Base-by-base conservation (phyloP, 139 green algal genomes). In the Chlamydomonas sp. region DNA sequence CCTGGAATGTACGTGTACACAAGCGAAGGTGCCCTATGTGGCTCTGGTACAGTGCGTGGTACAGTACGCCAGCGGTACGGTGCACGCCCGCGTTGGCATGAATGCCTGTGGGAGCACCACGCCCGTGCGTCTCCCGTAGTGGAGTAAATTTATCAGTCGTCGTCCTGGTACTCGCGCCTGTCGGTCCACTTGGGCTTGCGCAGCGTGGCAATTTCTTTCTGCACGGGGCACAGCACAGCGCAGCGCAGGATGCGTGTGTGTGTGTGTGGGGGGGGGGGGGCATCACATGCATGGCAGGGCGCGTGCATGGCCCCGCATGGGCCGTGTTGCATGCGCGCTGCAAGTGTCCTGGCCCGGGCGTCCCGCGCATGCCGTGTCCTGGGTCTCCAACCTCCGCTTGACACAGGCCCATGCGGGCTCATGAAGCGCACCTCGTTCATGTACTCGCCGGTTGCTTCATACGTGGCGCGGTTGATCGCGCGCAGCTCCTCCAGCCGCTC, bases 171-270 rank as follows among this genome's bases (percentile, higher is more conserved):
- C 54, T 79, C 78, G 58, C 78, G 81, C 22, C 83, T 69, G 72
- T 94, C 89, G 28, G 88, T 93, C 88, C 88, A 96, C 43, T 90
- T 88, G 3, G 90, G 85, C 65, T 85, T 88, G 22, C 90, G 76
- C 35, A 96, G 83, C 6, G 72, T 73, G 3, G 78, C 67, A 67
- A 96, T 94, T 77, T 96, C 88, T 5, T 96, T 84, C 86, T 91
- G 76, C 66, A n/a, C n/a, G n/a, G 67, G 26, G 43, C 3, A 2
- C 30, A 74, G 22, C 31, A 48, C 36, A 16, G 30, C 28, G 8
- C 50, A 62, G 50, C 39, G 8, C 39, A 50, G 50, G 5, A 31
- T 62, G 50, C 30, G 50, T n/a, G n/a, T n/a, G n/a, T n/a, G n/a
- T n/a, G n/a, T n/a, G n/a, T n/a, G n/a, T n/a, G n/a, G n/a, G n/a